Base-by-base conservation (phyloP, 768 basidiomycete genomes). In the Trametes cubensis region DNA sequence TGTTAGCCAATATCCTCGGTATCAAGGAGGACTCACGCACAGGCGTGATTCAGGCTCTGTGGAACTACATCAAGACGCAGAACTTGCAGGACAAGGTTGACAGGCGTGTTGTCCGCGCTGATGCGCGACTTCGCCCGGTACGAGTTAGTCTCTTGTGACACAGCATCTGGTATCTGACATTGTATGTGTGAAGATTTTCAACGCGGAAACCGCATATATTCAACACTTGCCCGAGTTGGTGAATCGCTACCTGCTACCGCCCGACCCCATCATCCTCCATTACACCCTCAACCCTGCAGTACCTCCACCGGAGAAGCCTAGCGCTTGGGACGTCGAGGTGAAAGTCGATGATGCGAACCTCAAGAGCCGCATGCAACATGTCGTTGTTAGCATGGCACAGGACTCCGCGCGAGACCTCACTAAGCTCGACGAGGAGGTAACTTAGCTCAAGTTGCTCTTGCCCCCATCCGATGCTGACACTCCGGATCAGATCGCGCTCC, bases 61-160 rank as follows among this genome's bases (percentile, higher is more conserved):
- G 95, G 95, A 92, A 90, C 69, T 94, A 95, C 67, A 90, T 97
- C 76, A 96, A 95, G 72, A 77, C 88, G 15, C 81, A 94, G 66
- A 84, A 85, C 25, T 76, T 95, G 18, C 92, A 94, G 73, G 92
- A 94, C 73, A 93, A 92, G 66, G 83, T 83, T 0, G 91, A 94
- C 73, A 79, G 91, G 58, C 82, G 87, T 41, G 72, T 85, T 53
- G 84, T 94, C 54, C 83, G 84, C 13, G 80, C 85, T 2, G 92
- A 94, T 67, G 89, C 86, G 14, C 80, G 79, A 57, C 77, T 93
- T 46, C 79, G 84, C 72, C 79, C 82, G 0, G 92, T 93, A 70
- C 62, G 76, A 51, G 41, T 56, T 20, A 15, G 34, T 7, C 17
- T 20, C 47, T 30, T 28, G 26, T 20, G 51, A 13, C 52, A 49